A percentile compares a stretch with the other conserved stretches of the same genome.
Evolutionary conservation across 2,329 filamentous ascomycete species (phyloP).

Genomic region (Colletotrichum horii): DNA sequence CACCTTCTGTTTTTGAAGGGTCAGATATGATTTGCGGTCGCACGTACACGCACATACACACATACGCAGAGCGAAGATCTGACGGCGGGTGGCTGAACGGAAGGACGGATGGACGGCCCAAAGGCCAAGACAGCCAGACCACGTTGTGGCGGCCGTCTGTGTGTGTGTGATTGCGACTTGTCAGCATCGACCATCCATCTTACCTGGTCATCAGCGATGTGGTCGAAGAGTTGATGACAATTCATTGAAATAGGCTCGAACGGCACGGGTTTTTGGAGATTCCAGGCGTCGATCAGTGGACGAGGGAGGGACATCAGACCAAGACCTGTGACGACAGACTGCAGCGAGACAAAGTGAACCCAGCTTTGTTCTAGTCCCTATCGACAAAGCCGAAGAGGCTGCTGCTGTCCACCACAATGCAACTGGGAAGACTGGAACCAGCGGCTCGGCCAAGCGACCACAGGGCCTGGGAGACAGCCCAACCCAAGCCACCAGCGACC

Average conservation of each 20-base stretch:
- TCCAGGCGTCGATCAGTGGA: not conserved
- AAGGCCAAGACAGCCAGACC: not conserved
- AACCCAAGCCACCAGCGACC: not conserved
- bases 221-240: not conserved
- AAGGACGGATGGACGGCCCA: not conserved
- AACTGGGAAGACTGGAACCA: not conserved
- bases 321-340: not conserved
- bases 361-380: not conserved
- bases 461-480: not conserved
- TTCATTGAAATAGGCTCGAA: constrained; percentile 1
- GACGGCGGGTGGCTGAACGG: not conserved
- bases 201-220: not conserved
- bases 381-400: not conserved
- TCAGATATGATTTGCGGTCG: not conserved
- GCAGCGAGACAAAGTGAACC: not conserved
- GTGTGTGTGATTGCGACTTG: not conserved
- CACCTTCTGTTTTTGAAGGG: not conserved
- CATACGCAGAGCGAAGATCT: not conserved
- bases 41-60: not conserved
- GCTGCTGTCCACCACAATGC: not conserved
- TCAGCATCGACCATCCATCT: not conserved
- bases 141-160: not conserved
- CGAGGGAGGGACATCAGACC: not conserved
- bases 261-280: not conserved
- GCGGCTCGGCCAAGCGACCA: not conserved